These are phyloP conservation scores for Cladophialophora bantiana DNA, from an alignment of 2,329 filamentous ascomycete genomes.

Conservation along the genomic window DNA sequence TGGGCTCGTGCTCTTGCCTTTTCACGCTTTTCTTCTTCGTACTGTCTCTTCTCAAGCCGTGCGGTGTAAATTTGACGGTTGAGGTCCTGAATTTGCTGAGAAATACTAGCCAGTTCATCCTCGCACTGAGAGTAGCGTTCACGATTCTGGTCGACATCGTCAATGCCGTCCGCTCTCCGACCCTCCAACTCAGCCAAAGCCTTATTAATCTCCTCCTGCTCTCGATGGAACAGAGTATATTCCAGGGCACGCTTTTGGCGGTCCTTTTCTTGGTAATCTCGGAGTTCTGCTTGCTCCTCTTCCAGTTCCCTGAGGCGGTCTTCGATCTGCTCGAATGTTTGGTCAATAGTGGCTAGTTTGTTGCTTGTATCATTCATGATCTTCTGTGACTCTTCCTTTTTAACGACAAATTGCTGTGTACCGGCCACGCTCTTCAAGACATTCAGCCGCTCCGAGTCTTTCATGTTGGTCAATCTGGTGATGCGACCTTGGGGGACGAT, in stretches of 20 bases:
- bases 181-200: slow-evolving; percentile 84
- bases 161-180: slow-evolving; percentile 79
- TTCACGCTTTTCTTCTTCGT: slow-evolving; percentile 89
- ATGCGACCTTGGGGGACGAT: slow-evolving; percentile 98
- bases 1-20: slow-evolving; percentile 81
- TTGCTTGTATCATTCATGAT: slow-evolving; percentile 97
- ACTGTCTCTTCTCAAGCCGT: slow-evolving; percentile 81
- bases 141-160: slow-evolving; percentile 82
- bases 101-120: slow-evolving; percentile 76
- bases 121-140: slow-evolving; percentile 79
- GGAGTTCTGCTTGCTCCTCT: slow-evolving; percentile 94
- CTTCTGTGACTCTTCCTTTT: slow-evolving; percentile 88
- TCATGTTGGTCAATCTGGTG: slow-evolving; percentile 97
- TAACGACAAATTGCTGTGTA: slow-evolving; percentile 94
- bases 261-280: slow-evolving; percentile 93
- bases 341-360: slow-evolving; percentile 93
- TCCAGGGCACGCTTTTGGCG: slow-evolving; percentile 89
- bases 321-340: slow-evolving; percentile 88
- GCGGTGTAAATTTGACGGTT: slow-evolving; percentile 84
- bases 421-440: slow-evolving; percentile 97
- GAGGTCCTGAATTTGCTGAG: slow-evolving; percentile 78
- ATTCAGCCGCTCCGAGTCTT: slow-evolving; percentile 87
- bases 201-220: slow-evolving; percentile 79
- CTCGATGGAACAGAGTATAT: slow-evolving; percentile 90
- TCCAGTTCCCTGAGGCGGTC: slow-evolving; percentile 88